Evolutionary conservation across 441 rosid species (phyloP), one percentile per base, ranked within the genome.

Genomic region (Croton laevigatus): DNA sequence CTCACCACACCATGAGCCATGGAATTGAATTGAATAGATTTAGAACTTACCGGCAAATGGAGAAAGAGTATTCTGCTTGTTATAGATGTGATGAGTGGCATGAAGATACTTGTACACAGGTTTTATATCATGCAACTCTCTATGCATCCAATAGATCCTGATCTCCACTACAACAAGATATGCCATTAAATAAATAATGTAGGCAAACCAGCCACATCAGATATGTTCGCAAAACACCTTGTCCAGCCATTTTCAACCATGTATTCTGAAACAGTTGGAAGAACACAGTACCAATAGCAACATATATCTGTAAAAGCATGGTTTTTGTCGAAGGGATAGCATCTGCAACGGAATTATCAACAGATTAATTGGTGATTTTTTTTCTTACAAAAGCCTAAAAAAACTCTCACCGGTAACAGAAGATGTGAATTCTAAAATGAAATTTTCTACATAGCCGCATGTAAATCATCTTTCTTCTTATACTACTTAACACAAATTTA

Each of bases 201-300:
- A 87, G 44, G 81, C 78, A 69, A 78, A 48, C 90, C 86, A 87
- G 53, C 96, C 90, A 85, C 73, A 42, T 91, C 97, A 16, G 81
- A 78, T 75, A 91, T 78, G 8, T 82, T 83, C 9, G 87, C 65
- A 67, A 38, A 90, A 75, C 98, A 94, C 76, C 70, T 86, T 17
- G 98, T 94, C 95, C 96, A 94, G 62, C 98, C 98, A 81, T 65
- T 82, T 82, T 94, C 98, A 58, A 92, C 68, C 97, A 94, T 85
- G 82, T 77, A 73, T 75, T 94, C 98, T 1, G 98, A 91, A 68
- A 90, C 57, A 27, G 97, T 81, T 71, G 98, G 98, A 72, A 94
- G 93, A 66, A 78, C 83, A 76, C 78, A 71, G 83, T 94, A 94
- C 86, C 88, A 94, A 92, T 92, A 16, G 97, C 91, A 67, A 94